Conservation (phyloP, 202 grass and related monocot genomes). For the Saccharum hybrid region DNA sequence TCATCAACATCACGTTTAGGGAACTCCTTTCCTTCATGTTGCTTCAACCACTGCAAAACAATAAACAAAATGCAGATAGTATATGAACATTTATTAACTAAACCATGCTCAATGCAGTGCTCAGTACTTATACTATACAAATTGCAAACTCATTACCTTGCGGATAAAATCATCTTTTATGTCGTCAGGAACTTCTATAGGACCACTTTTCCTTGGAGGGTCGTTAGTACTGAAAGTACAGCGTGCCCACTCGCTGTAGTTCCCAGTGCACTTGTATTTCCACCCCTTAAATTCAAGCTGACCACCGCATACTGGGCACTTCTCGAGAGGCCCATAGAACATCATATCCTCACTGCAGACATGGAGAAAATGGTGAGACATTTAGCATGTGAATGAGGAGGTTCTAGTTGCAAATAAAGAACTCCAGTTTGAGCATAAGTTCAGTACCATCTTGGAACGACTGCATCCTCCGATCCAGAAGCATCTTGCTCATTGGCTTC, state of each 20-base stretch:
- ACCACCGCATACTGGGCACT: slow-evolving; percentile 59
- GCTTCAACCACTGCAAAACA: slow-evolving; percentile 64
- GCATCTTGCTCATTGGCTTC: slow-evolving; percentile 71
- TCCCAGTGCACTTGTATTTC: slow-evolving; percentile 64
- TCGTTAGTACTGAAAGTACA: slow-evolving; percentile 53
- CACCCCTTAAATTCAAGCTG: slow-evolving; percentile 66
- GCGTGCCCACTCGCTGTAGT: slow-evolving; percentile 64
- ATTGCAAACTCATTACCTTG: slow-evolving; percentile 45
- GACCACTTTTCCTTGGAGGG: slow-evolving; percentile 47
- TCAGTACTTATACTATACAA: neutral
- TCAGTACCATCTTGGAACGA: slow-evolving; percentile 66
- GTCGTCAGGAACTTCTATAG: slow-evolving; percentile 59
- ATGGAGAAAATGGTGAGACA: slow-evolving; percentile 18
- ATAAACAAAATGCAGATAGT: slow-evolving; percentile 27
- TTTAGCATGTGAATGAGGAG: neutral
- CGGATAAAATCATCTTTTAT: slow-evolving; percentile 53
- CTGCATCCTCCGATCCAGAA: slow-evolving; percentile 65
- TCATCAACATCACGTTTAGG: slow-evolving; percentile 52
- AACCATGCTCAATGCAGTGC: neutral
- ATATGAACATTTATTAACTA: neutral
- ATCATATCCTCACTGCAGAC: slow-evolving; percentile 71
- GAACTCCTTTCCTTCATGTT: slow-evolving; percentile 49
- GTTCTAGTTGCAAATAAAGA: neutral
- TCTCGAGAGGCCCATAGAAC: slow-evolving; percentile 75
- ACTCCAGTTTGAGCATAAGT: neutral